Evolutionary conservation across 2,329 filamentous ascomycete genomes (phyloP), one percentile per base, ranked within the genome.

Genomic region (Pleurostoma richardsiae): DNA sequence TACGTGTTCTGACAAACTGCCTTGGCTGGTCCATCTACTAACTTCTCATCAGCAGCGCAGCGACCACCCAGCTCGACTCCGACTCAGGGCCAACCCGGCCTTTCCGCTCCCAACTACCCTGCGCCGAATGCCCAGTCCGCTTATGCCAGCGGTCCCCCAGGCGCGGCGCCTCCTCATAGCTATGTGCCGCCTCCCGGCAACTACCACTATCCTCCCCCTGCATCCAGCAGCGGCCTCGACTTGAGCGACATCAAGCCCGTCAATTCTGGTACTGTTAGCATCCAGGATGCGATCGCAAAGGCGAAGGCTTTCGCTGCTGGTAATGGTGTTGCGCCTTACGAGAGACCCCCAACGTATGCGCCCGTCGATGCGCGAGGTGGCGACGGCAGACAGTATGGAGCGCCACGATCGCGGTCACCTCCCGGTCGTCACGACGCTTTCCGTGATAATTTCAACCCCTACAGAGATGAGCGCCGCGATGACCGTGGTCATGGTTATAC

Each of bases 231-330:
- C 43, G 90, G 81, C 56, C 74, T 95, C 52, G 89, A 95, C 61
- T 69, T 95, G 44, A 91, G 85, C 67, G 77, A 80, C 46, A 88
- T 94, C 61, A 86, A 87, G 58, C 89, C 90, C 4, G 79, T 86
- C 46, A 89, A 79, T 62, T 88, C 87, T 30, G 90, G 90, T 49
- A 89, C 86, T 26, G 85, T 95, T 56, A 92, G 85, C 65, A 85
- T 95, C 53, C 80, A 86, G 49, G 89, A 95, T 64, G 87, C 89
- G 42, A 85, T 95, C 57, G 88, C 90, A 38, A 89, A 90, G 63
- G 90, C 89, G 41, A 87, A 88, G 63, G 86, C 85, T 39, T 88
- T 88, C 64, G 88, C 90, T 39, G 83, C 86, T 30, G 85, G 92
- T 63, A 88, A 89, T 61, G 88, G 88, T 50, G 73, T 90, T 31